These are phyloP conservation scores for Coemansia umbellata DNA, from an alignment of 192 early-diverging fungal species.

Conservation along the genomic window DNA sequence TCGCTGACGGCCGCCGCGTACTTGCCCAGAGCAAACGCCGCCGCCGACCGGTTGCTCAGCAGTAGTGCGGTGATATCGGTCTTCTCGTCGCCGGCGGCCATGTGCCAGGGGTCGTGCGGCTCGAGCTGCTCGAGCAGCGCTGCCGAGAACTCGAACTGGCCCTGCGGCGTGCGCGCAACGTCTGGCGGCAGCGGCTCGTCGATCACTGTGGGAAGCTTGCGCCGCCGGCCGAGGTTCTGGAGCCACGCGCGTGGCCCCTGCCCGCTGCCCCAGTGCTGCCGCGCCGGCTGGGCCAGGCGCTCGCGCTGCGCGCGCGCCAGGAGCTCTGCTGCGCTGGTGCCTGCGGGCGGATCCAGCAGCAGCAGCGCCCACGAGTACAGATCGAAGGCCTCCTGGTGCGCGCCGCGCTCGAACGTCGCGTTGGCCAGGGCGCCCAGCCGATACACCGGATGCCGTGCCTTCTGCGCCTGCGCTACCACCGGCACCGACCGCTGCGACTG, in stretches of 20 bases:
- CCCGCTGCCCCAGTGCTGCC: background rate
- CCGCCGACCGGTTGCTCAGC: constrained; percentile 43
- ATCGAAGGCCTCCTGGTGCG: constrained; percentile 52
- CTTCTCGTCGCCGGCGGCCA: constrained; percentile 25
- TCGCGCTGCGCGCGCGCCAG: constrained; percentile 18
- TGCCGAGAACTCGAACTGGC: constrained; percentile 34
- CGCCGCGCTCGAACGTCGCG: constrained; percentile 52
- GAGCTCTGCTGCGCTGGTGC: constrained; percentile 22
- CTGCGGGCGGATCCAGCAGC: constrained; percentile 27
- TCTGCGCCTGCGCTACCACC: constrained; percentile 39
- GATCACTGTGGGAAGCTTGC: constrained; percentile 10
- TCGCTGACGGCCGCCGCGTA: constrained; percentile 39
- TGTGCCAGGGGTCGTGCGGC: constrained; percentile 10
- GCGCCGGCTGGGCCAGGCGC: background rate
- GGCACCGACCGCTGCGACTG: constrained; percentile 33
- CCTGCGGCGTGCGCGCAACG: constrained; percentile 22
- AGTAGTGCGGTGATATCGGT: constrained; percentile 40
- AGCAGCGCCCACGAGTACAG: constrained; percentile 49
- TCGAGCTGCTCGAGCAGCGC: constrained; percentile 30
- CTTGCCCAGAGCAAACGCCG: constrained; percentile 36
- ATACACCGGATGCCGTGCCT: constrained; percentile 50
- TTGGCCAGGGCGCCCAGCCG: constrained; percentile 51
- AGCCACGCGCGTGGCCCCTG: background rate
- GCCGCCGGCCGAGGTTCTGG: background rate
- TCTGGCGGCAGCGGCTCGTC: constrained; percentile 36